Percentiles rank a stretch among this genome's conserved stretches.
These are phyloP conservation scores for Cladophialophora bantiana DNA, from an alignment of 2,329 filamentous ascomycete genomes.

Conservation along the genomic window DNA sequence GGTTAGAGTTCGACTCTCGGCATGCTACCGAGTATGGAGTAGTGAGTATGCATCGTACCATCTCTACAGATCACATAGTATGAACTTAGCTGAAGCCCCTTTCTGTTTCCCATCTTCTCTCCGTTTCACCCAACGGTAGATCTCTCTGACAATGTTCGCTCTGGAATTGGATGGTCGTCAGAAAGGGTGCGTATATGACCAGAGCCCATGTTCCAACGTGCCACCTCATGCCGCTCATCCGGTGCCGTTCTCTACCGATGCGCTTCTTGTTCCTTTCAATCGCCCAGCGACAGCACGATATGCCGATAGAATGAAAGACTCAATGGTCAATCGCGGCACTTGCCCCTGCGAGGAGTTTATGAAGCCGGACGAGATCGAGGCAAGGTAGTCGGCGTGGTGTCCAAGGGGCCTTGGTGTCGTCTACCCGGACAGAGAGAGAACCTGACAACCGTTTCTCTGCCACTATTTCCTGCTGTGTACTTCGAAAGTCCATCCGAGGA, in stretches of 20 bases:
- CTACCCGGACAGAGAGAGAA: not conserved
- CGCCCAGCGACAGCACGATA: constrained; percentile 6
- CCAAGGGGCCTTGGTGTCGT: not conserved
- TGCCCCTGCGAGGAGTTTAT: no score
- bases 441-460: not conserved
- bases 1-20: no score
- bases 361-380: not conserved
- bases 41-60: no score
- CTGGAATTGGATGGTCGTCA: not conserved
- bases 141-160: not conserved
- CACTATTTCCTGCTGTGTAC: not conserved
- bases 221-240: not conserved
- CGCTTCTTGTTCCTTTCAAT: constrained; percentile 4
- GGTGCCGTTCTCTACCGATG: not conserved
- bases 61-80: no score
- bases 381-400: not conserved
- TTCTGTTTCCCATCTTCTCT: not conserved
- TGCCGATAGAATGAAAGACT: constrained; percentile 8
- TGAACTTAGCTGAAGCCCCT: not conserved
- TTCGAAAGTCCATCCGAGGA: not conserved
- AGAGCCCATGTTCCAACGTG: not conserved
- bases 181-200: not conserved
- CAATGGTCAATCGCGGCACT: not conserved
- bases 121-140: not conserved
- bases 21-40: no score